These are phyloP conservation scores for Cicer yamashitae DNA, from an alignment of 306 rosid species.

Conservation along the genomic window DNA sequence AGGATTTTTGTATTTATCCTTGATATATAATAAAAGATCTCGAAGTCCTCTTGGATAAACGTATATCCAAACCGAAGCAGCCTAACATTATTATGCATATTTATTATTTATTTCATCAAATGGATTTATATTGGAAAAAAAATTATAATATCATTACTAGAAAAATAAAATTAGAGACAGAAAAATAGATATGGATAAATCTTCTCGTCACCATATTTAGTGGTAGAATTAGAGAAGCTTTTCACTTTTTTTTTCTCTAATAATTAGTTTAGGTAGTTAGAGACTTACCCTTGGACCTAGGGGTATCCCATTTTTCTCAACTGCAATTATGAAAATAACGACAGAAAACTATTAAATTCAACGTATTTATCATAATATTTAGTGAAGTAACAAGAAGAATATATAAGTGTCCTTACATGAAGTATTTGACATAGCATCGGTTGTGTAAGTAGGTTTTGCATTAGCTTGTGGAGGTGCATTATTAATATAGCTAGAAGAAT, in stretches of 20 bases:
- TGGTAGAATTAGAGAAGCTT: neutral
- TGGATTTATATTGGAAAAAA: neutral
- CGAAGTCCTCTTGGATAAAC: constrained; percentile 32
- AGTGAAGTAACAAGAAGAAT: neutral
- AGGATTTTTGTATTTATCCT: constrained; percentile 23
- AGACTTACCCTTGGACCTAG: constrained; percentile 35
- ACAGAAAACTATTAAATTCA: neutral
- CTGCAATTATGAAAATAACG: constrained; percentile 10
- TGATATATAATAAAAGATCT: constrained; percentile 21
- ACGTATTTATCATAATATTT: neutral
- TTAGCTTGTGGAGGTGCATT: constrained; percentile 21
- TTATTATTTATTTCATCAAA: neutral
- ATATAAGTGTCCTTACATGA: constrained; percentile 39
- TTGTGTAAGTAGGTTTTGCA: constrained; percentile 32
- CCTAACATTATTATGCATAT: constrained; percentile 25
- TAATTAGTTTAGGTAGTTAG: neutral
- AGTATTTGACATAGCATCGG: constrained; percentile 45
- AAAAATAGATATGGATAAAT: neutral
- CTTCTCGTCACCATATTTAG: neutral
- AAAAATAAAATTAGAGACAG: no score
- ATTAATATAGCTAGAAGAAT: constrained; percentile 52
- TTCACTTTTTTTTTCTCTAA: neutral
- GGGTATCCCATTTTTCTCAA: constrained; percentile 38
- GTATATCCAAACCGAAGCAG: constrained; percentile 54
- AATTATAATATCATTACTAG: no score